A percentile compares a stretch with the other conserved stretches of the same genome.
phyloP scores from a whole-genome alignment of 345 rosid genomes.

The Eucalyptus curtisii region DNA sequence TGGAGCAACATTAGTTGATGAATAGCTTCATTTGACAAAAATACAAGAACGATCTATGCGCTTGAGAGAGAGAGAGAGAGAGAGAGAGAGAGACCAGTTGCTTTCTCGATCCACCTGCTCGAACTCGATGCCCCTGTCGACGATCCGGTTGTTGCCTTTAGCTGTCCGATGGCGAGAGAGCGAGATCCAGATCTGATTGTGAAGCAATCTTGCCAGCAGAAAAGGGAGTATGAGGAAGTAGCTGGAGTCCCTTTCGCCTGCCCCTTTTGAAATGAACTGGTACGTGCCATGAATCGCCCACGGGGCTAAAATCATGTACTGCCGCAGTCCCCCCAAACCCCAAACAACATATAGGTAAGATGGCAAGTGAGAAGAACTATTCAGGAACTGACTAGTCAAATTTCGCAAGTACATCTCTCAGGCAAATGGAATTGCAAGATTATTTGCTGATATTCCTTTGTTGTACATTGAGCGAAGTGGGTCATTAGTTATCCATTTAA shows the following conservation, averaged over 20 bases:
- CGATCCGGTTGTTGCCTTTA: constrained; percentile 29
- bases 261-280: neutral
- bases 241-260: constrained; percentile 10
- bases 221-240: constrained; percentile 14
- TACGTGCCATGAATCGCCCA: constrained; percentile 27
- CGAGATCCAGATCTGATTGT: constrained; percentile 41
- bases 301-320: constrained; percentile 42
- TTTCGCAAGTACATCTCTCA: too few species aligned
- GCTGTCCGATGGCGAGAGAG: constrained; percentile 37
- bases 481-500: neutral
- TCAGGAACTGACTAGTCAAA: neutral
- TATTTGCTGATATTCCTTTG: too few species aligned
- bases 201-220: constrained; percentile 21
- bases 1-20: neutral
- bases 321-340: neutral
- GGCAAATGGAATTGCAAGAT: too few species aligned
- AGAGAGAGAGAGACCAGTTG: constrained; percentile 17
- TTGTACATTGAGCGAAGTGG: too few species aligned
- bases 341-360: neutral
- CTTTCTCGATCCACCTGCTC: constrained; percentile 54
- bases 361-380: neutral
- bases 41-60: neutral
- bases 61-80: neutral
- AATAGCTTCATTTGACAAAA: neutral
- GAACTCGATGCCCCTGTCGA: constrained; percentile 46